Percentiles rank a stretch among this genome's conserved stretches.
Evolutionary conservation across 768 basidiomycete genomes (phyloP).

Genomic region (Asterophora lycoperdoides): DNA sequence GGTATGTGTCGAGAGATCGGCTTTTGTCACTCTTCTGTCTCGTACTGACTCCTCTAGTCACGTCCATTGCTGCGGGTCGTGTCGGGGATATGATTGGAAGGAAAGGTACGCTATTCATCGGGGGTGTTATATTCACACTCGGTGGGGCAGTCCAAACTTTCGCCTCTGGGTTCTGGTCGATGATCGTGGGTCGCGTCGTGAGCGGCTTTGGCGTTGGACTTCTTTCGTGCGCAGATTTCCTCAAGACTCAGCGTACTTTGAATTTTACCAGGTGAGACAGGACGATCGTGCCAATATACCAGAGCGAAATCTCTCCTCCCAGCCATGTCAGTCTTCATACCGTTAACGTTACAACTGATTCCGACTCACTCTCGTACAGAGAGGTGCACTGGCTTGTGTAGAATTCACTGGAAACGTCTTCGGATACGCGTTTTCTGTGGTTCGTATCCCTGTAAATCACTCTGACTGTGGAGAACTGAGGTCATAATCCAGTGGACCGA

Average conservation of each 20-base stretch:
- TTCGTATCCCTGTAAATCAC: slow-evolving; percentile 32
- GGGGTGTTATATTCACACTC: slow-evolving; percentile 79
- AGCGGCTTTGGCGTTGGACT: slow-evolving; percentile 90
- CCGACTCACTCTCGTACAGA: slow-evolving; percentile 33
- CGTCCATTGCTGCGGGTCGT: slow-evolving; percentile 87
- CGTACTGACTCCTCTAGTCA: slow-evolving; percentile 44
- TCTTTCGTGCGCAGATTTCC: slow-evolving; percentile 58
- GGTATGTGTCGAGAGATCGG: slow-evolving; percentile 35
- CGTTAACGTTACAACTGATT: neutral
- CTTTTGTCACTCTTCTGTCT: too few relatives aligned
- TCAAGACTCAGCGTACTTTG: neutral
- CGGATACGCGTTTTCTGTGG: slow-evolving; percentile 82
- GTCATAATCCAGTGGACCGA: slow-evolving; percentile 66
- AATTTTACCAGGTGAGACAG: slow-evolving; percentile 29
- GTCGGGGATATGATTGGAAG: slow-evolving; percentile 86
- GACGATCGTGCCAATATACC: slow-evolving; percentile 84
- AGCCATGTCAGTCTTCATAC: slow-evolving; percentile 60
- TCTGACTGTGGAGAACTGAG: neutral
- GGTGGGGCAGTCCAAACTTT: slow-evolving; percentile 87
- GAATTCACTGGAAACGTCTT: slow-evolving; percentile 88
- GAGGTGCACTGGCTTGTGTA: slow-evolving; percentile 84
- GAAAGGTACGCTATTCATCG: slow-evolving; percentile 76
- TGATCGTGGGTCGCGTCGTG: slow-evolving; percentile 80
- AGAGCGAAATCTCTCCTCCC: slow-evolving; percentile 89
- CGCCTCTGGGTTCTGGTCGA: slow-evolving; percentile 69